Evolutionary conservation across 306 rosid species (phyloP).

Genomic region (Pyrus pyrifolia): DNA sequence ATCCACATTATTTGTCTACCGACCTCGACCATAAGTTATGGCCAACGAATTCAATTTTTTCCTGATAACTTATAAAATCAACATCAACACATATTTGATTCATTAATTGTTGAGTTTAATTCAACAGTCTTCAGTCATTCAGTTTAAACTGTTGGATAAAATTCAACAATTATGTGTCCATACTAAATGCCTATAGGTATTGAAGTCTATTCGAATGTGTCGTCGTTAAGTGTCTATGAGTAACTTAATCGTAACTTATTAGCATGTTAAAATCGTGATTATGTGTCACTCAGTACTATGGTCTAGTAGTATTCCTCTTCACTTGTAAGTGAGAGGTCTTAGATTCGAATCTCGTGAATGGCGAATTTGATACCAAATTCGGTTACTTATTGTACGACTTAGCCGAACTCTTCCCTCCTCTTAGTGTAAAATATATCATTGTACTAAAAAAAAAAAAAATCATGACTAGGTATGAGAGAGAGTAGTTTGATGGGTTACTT

Average conservation of each 20-base stretch:
- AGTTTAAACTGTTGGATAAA: no score
- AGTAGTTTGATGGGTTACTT: background rate
- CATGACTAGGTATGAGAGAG: background rate
- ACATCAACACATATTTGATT: no score
- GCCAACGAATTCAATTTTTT: background rate
- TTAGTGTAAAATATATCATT: no score
- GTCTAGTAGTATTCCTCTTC: no score
- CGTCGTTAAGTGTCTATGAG: rapidly evolving
- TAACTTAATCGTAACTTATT: no score
- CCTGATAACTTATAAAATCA: no score
- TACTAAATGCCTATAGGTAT: background rate
- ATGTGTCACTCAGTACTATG: rapidly evolving
- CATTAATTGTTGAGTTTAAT: no score
- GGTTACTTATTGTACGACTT: rapidly evolving
- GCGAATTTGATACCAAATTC: no score
- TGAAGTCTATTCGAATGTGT: background rate
- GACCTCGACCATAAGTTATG: background rate
- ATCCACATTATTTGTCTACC: background rate
- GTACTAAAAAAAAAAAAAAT: no score
- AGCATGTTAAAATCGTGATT: background rate
- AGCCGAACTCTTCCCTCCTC: rapidly evolving
- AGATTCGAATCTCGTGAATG: rapidly evolving
- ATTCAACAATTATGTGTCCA: rapidly evolving
- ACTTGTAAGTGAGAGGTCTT: no score
- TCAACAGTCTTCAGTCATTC: no score